Evolutionary conservation across 495 filamentous ascomycete species (phyloP), one percentile per base, ranked within the genome.

Genomic region (Rhypophila decipiens): DNA sequence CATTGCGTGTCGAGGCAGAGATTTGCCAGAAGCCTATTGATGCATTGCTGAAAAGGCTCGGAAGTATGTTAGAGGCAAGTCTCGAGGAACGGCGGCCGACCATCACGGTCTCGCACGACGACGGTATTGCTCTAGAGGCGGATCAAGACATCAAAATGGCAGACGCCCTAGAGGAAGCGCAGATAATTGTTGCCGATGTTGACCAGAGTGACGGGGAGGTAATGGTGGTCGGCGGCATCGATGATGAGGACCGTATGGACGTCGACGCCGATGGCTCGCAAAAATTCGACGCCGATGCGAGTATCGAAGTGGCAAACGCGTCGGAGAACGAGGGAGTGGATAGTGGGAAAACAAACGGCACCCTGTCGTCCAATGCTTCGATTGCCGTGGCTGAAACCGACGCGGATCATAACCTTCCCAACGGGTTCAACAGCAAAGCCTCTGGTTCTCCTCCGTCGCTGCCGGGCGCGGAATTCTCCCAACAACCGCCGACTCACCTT

Each of bases 1-100:
- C 88, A 2, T 68, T 86, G 36, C 74, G 77, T 42, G 87, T 86
- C 31, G 91, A 97, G 63, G 81, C 84, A 34, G 88, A 94, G 37
- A 70, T 95, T 8, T 80, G 71, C 45, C 73, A 80, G 47, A 82
- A 78, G 53, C 73, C 84, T 8, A 80, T 79, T 42, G 87, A 90
- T 44, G 75, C 76, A 29, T 78, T 86, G 40, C 65, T 86, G 24
- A 79, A 82, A 48, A 82, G 93, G 50, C 71, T 96, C 13, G 84
- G 90, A 50, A 70, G 71, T 22, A 76, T 90, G 56, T 69, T 91
- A 12, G 85, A 89, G 47, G 61, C 67, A n/a, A 71, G 73, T 45
- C 58, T 73, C 23, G 70, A 77, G 47, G 38, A 71, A 24, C 61
- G 61, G 18, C 68, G 64, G 39, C 58, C 63, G 4, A 42, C 52